These are phyloP conservation scores for Micractinium conductrix DNA, from an alignment of 139 green algal genomes.

Conservation along the genomic window DNA sequence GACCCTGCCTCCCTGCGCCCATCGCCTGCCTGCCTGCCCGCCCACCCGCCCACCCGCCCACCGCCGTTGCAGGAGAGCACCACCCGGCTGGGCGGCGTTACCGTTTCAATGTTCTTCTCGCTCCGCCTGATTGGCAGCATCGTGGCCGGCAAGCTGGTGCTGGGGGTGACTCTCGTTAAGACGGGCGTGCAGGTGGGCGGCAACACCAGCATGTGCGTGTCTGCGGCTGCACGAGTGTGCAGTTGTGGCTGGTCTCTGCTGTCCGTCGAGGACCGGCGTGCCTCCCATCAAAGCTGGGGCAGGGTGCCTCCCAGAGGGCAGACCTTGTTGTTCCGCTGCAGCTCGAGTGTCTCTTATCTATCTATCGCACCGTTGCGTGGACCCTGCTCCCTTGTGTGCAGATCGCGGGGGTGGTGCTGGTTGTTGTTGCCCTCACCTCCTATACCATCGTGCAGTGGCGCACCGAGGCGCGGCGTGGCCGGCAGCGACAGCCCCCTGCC, in stretches of 20 bases:
- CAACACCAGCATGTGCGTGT: no score
- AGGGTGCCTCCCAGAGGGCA: not conserved
- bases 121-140: not conserved
- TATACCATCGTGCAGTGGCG: not conserved
- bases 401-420: not conserved
- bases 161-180: not conserved
- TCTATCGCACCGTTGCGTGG: not conserved
- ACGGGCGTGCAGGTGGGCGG: not conserved
- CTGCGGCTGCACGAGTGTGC: not conserved
- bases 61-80: not conserved
- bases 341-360: not conserved
- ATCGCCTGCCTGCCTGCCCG: not conserved
- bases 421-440: not conserved
- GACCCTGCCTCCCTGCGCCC: not conserved
- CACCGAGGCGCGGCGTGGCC: not conserved
- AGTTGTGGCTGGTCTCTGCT: not conserved
- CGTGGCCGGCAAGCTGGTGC: not conserved
- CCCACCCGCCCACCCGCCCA: not conserved
- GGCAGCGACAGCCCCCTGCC: no score
- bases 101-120: constrained; percentile 6
- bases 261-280: not conserved
- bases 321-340: not conserved
- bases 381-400: not conserved
- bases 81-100: not conserved
- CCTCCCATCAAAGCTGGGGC: not conserved